Evolutionary conservation across 169 alveolate genomes (phyloP).

Genomic region (Cryptosporidium tyzzeri): DNA sequence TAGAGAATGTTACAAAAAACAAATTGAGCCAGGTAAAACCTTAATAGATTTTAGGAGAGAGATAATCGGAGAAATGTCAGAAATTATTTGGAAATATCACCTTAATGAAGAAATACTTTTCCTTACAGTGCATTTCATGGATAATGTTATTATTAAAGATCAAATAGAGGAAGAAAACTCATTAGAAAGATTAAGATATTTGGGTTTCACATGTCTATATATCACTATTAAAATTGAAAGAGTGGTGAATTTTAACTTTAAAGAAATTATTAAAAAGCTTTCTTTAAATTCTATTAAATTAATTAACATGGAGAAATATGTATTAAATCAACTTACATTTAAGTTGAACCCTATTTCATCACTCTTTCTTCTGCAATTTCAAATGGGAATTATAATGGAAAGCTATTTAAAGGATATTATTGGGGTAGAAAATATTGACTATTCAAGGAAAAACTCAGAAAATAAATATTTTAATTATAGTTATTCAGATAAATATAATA

Average conservation of each 20-base stretch:
- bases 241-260: conserved; percentile 27
- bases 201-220: conserved; percentile 59
- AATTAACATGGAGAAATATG: conserved; percentile 27
- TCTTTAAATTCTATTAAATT: background rate
- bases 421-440: background rate
- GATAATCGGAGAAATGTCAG: conserved; percentile 43
- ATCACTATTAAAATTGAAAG: conserved; percentile 52
- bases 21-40: conserved; percentile 7
- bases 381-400: conserved; percentile 52
- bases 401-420: conserved; percentile 41
- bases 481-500: conserved; percentile 5
- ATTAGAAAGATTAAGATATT: conserved; percentile 23
- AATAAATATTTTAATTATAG: background rate
- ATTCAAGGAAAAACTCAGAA: background rate
- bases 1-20: conserved; percentile 34
- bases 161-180: background rate
- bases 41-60: conserved; percentile 44
- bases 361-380: conserved; percentile 19
- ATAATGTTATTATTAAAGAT: conserved; percentile 46
- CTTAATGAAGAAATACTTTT: conserved; percentile 55
- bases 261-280: conserved; percentile 22
- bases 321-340: conserved; percentile 52
- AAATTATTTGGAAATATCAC: conserved; percentile 50
- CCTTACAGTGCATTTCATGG: conserved; percentile 36
- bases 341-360: conserved; percentile 58